Base-by-base conservation (phyloP, 176 grass and related monocot genomes). In the Paspalum vaginatum region DNA sequence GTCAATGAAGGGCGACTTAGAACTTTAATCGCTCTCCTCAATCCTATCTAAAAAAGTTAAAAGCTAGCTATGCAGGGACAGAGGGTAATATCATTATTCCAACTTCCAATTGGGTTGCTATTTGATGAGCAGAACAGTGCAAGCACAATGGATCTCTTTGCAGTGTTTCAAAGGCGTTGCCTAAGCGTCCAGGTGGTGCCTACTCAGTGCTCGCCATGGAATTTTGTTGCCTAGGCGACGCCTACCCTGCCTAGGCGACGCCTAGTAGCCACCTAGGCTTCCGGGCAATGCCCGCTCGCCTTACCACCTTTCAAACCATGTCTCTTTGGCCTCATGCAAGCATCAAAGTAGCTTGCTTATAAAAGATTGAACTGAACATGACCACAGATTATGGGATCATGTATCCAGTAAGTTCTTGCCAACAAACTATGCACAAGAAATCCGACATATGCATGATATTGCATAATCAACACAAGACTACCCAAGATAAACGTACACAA, bases 261-360 rank as follows among this genome's bases (percentile, higher is more conserved):
- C 32, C 32, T 32, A 32, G 32, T 32, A 32, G 32, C 32, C 32
- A 32, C 32, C 32, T 32, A 32, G 32, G 32, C 32, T 1, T 32
- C 32, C 32, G 32, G 32, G 32, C 32, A 32, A 3, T 32, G 32
- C 32, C 32, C 32, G 32, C 32, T 32, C 32, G 32, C 32, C 32
- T 32, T 32, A 32, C 32, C 32, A 3, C 32, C 32, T 32, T 32
- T 32, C 2, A 32, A 32, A 32, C 32, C 32, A 32, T 32, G 32
- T 43, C 41, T 43, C 61, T 60, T 7, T 50, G 37, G 12, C 32
- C 24, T 61, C 54, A 68, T 76, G 71, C 5, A 13, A 40, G 61
- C 74, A 84, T 37, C 39, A 74, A 49, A n/a, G 27, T 57, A 81
- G 20, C 61, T 74, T 79, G 51, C 54, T 42, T 61, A 57, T 79